Evolutionary conservation across 805 yeast genomes (phyloP).

Genomic region (Candida tibetensis): DNA sequence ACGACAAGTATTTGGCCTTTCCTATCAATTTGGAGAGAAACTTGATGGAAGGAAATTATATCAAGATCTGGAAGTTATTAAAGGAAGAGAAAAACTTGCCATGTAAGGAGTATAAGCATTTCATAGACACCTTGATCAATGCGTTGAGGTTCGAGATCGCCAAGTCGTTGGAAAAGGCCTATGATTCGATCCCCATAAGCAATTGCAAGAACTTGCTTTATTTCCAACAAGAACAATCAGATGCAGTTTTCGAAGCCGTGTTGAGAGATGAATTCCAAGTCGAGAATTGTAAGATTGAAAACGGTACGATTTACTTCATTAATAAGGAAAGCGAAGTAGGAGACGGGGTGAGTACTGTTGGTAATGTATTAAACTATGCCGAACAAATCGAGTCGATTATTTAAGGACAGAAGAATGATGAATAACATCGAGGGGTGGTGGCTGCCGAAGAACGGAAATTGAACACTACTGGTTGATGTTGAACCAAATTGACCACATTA

Average conservation of each 20-base stretch:
- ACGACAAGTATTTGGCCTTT: constrained; percentile 61
- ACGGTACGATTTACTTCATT: constrained; percentile 52
- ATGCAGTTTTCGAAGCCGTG: constrained; percentile 27
- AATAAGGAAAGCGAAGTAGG: constrained; percentile 48
- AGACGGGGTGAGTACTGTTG: constrained; percentile 43
- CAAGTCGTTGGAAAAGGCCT: constrained; percentile 75
- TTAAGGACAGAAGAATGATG: constrained; percentile 25
- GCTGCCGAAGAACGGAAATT: too few species aligned
- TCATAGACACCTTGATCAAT: constrained; percentile 68
- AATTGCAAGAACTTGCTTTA: constrained; percentile 82
- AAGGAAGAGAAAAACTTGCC: constrained; percentile 56
- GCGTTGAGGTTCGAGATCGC: constrained; percentile 88
- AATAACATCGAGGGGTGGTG: too few species aligned
- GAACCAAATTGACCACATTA: too few species aligned
- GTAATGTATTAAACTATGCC: constrained; percentile 82
- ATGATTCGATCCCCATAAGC: constrained; percentile 69
- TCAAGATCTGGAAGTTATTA: constrained; percentile 79
- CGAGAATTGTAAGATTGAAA: constrained; percentile 56
- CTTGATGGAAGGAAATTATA: constrained; percentile 95
- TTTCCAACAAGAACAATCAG: constrained; percentile 46
- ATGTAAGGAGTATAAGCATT: constrained; percentile 72
- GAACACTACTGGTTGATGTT: too few species aligned
- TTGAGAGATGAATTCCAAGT: constrained; percentile 35
- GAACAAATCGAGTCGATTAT: constrained; percentile 90
- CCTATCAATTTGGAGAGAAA: constrained; percentile 89